Evolutionary conservation across 768 basidiomycete species (phyloP).

Genomic region (Pseudohyphozyma bogoriensis): DNA sequence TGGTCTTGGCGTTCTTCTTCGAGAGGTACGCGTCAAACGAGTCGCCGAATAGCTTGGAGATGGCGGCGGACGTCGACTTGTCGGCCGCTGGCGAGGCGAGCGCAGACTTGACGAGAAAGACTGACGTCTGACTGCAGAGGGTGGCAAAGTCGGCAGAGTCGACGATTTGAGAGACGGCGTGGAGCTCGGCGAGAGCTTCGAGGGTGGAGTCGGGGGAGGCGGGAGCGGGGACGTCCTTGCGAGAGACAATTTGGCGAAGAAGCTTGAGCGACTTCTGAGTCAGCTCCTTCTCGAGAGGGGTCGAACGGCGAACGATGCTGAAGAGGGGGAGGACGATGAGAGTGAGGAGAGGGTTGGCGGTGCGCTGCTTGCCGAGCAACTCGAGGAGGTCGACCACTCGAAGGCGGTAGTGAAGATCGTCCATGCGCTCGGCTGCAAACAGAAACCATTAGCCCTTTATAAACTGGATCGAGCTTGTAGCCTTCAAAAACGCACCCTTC

Average conservation of each 20-base stretch:
- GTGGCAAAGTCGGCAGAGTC: constrained; percentile 17
- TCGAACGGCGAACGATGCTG: constrained; percentile 56
- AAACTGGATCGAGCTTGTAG: neutral
- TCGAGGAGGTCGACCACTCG: constrained; percentile 92
- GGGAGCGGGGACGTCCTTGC: constrained; percentile 9
- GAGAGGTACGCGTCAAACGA: constrained; percentile 21
- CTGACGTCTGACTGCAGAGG: constrained; percentile 14
- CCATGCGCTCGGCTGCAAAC: constrained; percentile 58
- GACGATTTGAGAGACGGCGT: constrained; percentile 12
- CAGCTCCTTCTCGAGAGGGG: constrained; percentile 74
- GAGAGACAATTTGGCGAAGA: constrained; percentile 38
- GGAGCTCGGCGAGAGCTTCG: constrained; percentile 23
- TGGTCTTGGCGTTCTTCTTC: constrained; percentile 29
- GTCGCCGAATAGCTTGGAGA: constrained; percentile 10
- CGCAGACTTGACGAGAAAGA: constrained; percentile 25
- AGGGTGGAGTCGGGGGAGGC: constrained; percentile 12
- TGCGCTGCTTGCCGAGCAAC: constrained; percentile 64
- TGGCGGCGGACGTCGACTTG: neutral
- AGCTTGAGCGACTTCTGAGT: constrained; percentile 76
- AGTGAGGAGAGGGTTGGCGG: constrained; percentile 58
- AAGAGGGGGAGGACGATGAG: constrained; percentile 65
- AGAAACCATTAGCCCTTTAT: constrained; percentile 38
- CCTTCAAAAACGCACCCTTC: constrained; percentile 50
- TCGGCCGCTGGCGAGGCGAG: constrained; percentile 14
- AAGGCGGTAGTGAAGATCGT: constrained; percentile 92